Evolutionary conservation across 495 filamentous ascomycete genomes (phyloP).

Genomic region (Hypoxylon cercidicola): DNA sequence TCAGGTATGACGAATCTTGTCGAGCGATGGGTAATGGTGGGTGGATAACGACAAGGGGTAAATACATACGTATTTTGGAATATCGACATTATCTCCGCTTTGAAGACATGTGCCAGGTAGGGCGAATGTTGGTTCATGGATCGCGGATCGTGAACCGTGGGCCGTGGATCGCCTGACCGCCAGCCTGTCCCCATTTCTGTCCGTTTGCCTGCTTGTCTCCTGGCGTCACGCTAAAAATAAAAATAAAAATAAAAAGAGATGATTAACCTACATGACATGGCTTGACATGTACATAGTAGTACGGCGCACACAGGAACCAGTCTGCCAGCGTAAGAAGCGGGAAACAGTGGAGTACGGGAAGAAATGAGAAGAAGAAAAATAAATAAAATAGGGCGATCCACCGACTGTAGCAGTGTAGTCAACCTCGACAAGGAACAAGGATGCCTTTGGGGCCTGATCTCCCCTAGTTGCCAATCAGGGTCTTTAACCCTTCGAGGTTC

Average conservation of each 20-base stretch:
- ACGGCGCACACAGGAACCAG: conserved; percentile 5
- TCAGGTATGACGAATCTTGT: conserved; percentile 28
- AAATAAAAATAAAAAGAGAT: background rate
- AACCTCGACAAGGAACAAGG: conserved; percentile 10
- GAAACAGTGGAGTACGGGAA: conserved; percentile 31
- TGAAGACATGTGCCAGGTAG: background rate
- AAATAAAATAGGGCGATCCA: background rate
- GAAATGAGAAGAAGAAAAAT: conserved; percentile 7
- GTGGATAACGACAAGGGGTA: conserved; percentile 25
- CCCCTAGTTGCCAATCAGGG: conserved; percentile 33
- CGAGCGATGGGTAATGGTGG: conserved; percentile 7
- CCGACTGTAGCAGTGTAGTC: conserved; percentile 1
- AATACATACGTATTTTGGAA: background rate
- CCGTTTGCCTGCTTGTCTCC: too few species aligned
- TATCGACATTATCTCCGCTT: conserved; percentile 2
- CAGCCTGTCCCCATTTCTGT: conserved; percentile 4
- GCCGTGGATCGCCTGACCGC: conserved; percentile 32
- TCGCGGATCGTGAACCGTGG: background rate
- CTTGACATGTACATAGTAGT: background rate
- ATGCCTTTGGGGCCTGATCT: conserved; percentile 31
- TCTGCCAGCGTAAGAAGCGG: conserved; percentile 22
- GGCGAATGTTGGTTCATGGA: too few species aligned
- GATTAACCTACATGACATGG: background rate
- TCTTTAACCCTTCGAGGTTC: conserved; percentile 34
- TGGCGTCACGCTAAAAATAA: conserved; percentile 8